Evolutionary conservation across 2,329 filamentous ascomycete genomes (phyloP), one percentile per base, ranked within the genome.

Genomic region (Xylariomycetidae sp.): DNA sequence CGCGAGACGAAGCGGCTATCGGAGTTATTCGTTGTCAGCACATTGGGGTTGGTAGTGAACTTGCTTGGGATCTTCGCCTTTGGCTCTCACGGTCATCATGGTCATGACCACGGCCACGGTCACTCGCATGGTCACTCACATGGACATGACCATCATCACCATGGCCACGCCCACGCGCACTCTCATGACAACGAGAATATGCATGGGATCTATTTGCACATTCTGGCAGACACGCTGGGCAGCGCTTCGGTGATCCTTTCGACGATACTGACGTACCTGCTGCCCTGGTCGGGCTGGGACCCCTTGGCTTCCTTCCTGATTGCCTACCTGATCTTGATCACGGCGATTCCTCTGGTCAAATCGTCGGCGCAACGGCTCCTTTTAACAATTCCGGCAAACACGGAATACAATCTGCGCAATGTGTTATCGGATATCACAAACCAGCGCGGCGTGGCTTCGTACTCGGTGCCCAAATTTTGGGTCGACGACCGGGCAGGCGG

Each of bases 151-250:
- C 48, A n/a, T 37, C 59, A 63, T 26, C 50, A 57, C 26, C 66
- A 74, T 19, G 42, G 49, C 12, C 50, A 59, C 28, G 42, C 46
- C 12, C 56, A 57, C 40, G 52, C 51, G 14, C 70, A 78, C 46
- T 63, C 65, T n/a, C 83, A 89, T 51, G 83, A 87, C 41, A 95
- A 95, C 57, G 92, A 98, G 51, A 98, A 98, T 55, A 95, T 98
- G 89, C 65, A 92, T 49, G 92, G 92, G 10, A 96, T 98, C 46
- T 98, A 94, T 60, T 68, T 98, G 14, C 92, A 98, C 53, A 85
- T 98, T 31, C 71, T 96, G 18, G 92, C 92, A 5, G 92, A 98
- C 56, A 94, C 92, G 0, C 78, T 96, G 19, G 92, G 92, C 17
- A 95, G 89, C 34, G 84, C 89, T 1, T 92, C 92, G 1, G 92